Evolutionary conservation across 805 yeast genomes (phyloP).

Genomic region (Wickerhamiella shivajii): DNA sequence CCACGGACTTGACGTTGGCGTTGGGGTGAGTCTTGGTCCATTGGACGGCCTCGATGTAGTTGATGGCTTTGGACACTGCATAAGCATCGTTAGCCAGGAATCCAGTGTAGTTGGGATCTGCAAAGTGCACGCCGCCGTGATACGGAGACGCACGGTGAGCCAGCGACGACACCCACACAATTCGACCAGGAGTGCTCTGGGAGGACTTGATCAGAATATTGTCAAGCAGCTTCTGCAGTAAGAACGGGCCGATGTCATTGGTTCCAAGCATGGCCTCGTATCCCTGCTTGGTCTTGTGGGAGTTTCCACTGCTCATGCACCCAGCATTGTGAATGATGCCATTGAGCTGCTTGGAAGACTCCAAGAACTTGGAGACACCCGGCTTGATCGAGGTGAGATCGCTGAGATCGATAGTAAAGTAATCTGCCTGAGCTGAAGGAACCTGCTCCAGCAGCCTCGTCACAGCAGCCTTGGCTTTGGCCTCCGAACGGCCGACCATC

Average conservation of each 20-base stretch:
- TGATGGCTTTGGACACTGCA: slow-evolving; percentile 33
- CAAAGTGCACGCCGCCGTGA: slow-evolving; percentile 25
- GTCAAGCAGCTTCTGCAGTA: slow-evolving; percentile 24
- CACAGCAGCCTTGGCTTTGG: slow-evolving; percentile 23
- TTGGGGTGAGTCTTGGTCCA: slow-evolving; percentile 27
- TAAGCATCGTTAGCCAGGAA: slow-evolving; percentile 17
- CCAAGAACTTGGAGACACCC: slow-evolving; percentile 12
- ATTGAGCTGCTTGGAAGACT: slow-evolving; percentile 9
- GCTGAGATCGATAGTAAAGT: slow-evolving; percentile 13
- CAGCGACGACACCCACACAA: slow-evolving; percentile 20
- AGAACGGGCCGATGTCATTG: slow-evolving; percentile 32
- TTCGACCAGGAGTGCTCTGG: neutral
- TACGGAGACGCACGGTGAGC: slow-evolving; percentile 24
- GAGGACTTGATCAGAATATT: neutral
- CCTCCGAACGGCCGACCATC: slow-evolving; percentile 26
- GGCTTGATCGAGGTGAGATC: slow-evolving; percentile 19
- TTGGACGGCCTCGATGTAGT: slow-evolving; percentile 25
- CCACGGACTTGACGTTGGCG: slow-evolving; percentile 23
- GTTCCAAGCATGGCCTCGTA: slow-evolving; percentile 33
- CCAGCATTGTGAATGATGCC: slow-evolving; percentile 21
- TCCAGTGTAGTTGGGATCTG: slow-evolving; percentile 21
- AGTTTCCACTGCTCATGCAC: slow-evolving; percentile 22
- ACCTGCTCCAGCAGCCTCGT: slow-evolving; percentile 19
- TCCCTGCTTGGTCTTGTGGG: slow-evolving; percentile 29
- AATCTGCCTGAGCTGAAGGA: slow-evolving; percentile 15